Base-by-base conservation (phyloP, 2,329 filamentous ascomycete genomes). In the Diplodia scrobiculata region DNA sequence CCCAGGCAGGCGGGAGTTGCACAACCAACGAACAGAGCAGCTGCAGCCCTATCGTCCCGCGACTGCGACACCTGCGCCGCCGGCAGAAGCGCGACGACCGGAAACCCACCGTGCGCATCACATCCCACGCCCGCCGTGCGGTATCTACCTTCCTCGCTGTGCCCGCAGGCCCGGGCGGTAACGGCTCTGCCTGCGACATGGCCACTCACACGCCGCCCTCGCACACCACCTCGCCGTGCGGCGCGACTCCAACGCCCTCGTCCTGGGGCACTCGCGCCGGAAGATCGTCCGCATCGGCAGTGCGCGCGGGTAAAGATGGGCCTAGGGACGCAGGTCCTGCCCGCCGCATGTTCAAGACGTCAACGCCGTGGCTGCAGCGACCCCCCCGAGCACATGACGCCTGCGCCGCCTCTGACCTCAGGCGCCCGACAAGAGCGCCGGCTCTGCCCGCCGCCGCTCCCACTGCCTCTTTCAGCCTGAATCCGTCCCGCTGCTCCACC, bases 291-390 rank as follows among this genome's bases (percentile, higher is more conserved):
- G 27, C 45, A 36, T n/a, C 58, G 58, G 58, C 58, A 62, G 17
- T 36, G 13, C 58, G 41, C 21, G 41, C 58, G 58, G 58, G 58
- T 62, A 62, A 48, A 62, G 58, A 50, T 62, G 54, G 53, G 54
- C 54, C 54, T 47, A 38, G 10, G 25, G 54, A 59, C 9, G 58
- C 58, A 62, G 58, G 58, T 62, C 58, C 58, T 50, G 36, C 34
- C 58, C 38, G 41, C 58, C 17, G 55, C 55, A 47, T 48, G 55
- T 48, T 48, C 41, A 4, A 32, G 38, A 48, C 47, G 55, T 48
- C 41, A 47, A 36, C 36, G 36, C 52, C 29, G 32, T 32, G 7
- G 9, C 27, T 45, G 41, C 19, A 4, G 25, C n/a, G 27, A 50
- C 25, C 25, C 25, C 25, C 21, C 25, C 25, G 25, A 25, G 55